Conservation (phyloP, 2,329 filamentous ascomycete genomes). For the Claviceps digitariae region DNA sequence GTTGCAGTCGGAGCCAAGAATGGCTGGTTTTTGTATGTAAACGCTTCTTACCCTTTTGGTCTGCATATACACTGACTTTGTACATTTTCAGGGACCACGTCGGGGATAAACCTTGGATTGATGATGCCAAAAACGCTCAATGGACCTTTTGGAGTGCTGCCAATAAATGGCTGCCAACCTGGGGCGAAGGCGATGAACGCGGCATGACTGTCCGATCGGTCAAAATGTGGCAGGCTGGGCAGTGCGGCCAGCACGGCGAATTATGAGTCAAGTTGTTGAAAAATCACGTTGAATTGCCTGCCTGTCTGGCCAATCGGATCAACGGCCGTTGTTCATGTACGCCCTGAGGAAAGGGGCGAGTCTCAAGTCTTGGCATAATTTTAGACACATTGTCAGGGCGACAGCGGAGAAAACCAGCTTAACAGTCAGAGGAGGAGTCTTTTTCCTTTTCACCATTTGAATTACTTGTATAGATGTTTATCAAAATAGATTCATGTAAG, state of each 20-base stretch:
- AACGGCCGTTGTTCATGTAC: background rate
- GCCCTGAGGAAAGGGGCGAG: background rate
- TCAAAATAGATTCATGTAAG: background rate
- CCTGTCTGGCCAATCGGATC: background rate
- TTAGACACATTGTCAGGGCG: background rate
- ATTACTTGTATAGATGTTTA: background rate
- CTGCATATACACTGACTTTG: background rate
- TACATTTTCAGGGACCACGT: constrained; percentile 24
- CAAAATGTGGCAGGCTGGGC: constrained; percentile 30
- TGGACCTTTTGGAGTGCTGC: constrained; percentile 29
- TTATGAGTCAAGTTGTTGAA: background rate
- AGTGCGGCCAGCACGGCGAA: constrained; percentile 6
- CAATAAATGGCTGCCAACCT: constrained; percentile 31
- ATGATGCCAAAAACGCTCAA: constrained; percentile 24
- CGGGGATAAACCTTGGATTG: constrained; percentile 32
- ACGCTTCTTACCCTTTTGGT: too few species aligned
- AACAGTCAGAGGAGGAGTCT: too few species aligned
- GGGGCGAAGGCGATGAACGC: constrained; percentile 26
- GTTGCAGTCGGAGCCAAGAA: constrained; percentile 36
- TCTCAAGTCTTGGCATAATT: background rate
- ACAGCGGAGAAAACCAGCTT: background rate
- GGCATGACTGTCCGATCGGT: constrained; percentile 33
- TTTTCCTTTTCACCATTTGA: background rate
- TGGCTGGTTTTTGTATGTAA: constrained; percentile 30
- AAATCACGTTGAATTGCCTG: too few species aligned